A percentile compares a stretch with the other conserved stretches of the same genome.
These are phyloP conservation scores for Suillus ampliporus DNA, from an alignment of 768 basidiomycete species.

Conservation along the genomic window DNA sequence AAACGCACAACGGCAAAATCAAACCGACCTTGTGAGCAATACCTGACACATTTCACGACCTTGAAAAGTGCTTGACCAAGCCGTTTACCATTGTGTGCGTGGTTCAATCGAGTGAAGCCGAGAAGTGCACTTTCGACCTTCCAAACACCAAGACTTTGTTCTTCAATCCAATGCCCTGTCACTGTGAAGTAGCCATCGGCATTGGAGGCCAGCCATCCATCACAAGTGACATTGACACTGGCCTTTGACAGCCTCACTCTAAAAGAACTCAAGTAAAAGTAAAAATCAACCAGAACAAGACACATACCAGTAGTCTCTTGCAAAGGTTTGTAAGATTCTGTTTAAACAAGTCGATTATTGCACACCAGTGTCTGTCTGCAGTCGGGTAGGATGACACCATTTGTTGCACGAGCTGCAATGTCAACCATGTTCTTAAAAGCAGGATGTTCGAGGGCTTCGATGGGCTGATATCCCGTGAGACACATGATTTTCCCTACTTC, in stretches of 20 bases:
- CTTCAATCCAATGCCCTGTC: conserved; percentile 45
- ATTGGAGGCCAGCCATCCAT: no score
- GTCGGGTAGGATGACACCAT: conserved; percentile 32
- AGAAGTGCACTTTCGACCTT: conserved; percentile 34
- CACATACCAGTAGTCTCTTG: neutral
- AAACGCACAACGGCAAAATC: no score
- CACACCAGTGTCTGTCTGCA: neutral
- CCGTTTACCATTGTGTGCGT: conserved; percentile 39
- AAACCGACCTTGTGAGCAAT: conserved; percentile 34
- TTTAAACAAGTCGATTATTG: conserved; percentile 12
- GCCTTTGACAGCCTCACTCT: conserved; percentile 23
- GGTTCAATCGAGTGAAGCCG: conserved; percentile 45
- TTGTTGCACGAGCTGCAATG: conserved; percentile 42
- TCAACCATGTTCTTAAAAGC: conserved; percentile 13
- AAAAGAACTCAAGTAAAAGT: no score
- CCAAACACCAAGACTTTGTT: conserved; percentile 28
- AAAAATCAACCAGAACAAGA: no score
- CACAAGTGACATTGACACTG: conserved; percentile 39
- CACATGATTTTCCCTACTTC: neutral
- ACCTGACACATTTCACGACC: conserved; percentile 30
- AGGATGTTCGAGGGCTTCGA: conserved; percentile 43
- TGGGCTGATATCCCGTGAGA: conserved; percentile 28
- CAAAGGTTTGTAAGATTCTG: conserved; percentile 1
- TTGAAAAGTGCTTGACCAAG: conserved; percentile 46
- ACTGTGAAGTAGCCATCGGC: conserved; percentile 46